Percentiles rank a stretch among this genome's conserved stretches.
These are phyloP conservation scores for Paecilomyces fulvus DNA, from an alignment of 2,329 filamentous ascomycete species.

Conservation along the genomic window DNA sequence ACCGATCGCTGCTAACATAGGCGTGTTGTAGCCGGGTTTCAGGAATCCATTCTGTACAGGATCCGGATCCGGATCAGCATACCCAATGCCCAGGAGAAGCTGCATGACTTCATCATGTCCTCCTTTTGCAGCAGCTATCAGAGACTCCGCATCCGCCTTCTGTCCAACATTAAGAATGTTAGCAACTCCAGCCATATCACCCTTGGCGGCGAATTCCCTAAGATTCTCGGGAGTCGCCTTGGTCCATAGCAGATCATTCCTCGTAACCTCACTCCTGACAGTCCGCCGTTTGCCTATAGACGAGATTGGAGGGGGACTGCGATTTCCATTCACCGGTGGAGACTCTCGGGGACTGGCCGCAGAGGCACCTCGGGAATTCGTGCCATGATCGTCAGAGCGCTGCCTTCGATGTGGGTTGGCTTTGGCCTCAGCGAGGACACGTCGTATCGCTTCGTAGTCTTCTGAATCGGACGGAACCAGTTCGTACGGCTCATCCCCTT, in stretches of 20 bases:
- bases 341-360: slow-evolving; percentile 39
- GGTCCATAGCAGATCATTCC: slow-evolving; percentile 44
- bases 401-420: slow-evolving; percentile 44
- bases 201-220: slow-evolving; percentile 41
- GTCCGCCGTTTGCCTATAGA: slow-evolving; percentile 34
- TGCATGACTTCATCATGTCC: slow-evolving; percentile 84
- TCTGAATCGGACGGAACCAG: slow-evolving; percentile 67
- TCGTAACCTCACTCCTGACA: slow-evolving; percentile 41
- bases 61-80: slow-evolving; percentile 59
- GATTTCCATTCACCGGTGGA: slow-evolving; percentile 28
- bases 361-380: slow-evolving; percentile 34
- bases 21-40: slow-evolving; percentile 69
- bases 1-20: slow-evolving; percentile 89
- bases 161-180: slow-evolving; percentile 42
- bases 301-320: slow-evolving; percentile 32
- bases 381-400: slow-evolving; percentile 34
- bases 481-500: slow-evolving; percentile 85
- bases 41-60: slow-evolving; percentile 47
- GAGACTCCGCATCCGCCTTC: slow-evolving; percentile 68
- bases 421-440: slow-evolving; percentile 56
- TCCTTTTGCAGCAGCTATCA: slow-evolving; percentile 84
- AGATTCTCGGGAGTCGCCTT: slow-evolving; percentile 43
- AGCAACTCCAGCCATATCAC: slow-evolving; percentile 41
- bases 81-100: slow-evolving; percentile 61
- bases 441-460: slow-evolving; percentile 70